Evolutionary conservation across 805 yeast genomes (phyloP).

Genomic region (Ogataea glucozyma): DNA sequence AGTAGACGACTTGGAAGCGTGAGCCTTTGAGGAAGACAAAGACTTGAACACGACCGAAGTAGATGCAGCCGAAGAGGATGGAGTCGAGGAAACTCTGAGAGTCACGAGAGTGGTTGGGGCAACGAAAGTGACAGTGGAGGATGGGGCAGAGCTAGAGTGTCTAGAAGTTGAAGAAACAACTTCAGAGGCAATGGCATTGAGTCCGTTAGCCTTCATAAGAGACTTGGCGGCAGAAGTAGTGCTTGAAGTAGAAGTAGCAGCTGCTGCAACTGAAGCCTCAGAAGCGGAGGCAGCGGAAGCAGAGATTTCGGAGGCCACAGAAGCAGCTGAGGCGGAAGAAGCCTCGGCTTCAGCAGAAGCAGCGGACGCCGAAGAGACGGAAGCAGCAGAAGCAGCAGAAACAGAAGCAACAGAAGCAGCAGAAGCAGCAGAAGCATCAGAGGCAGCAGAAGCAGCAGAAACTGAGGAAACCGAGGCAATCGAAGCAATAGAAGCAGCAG

Average conservation of each 20-base stretch:
- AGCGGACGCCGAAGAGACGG: constrained; percentile 19
- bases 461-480: constrained; percentile 18
- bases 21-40: constrained; percentile 3
- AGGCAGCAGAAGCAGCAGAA: constrained; percentile 3
- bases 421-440: constrained; percentile 29
- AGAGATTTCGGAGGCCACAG: constrained; percentile 23
- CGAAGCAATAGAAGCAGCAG: constrained; percentile 28
- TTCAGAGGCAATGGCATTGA: constrained; percentile 27
- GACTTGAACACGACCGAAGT: constrained; percentile 4
- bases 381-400: constrained; percentile 16
- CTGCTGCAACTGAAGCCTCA: constrained; percentile 16
- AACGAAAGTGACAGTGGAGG: constrained; percentile 42
- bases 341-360: constrained; percentile 19
- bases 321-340: neutral
- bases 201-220: constrained; percentile 17
- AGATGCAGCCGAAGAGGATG: constrained; percentile 1
- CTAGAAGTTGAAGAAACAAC: too few species aligned
- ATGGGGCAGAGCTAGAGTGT: constrained; percentile 28
- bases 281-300: constrained; percentile 11
- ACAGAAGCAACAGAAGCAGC: constrained; percentile 17
- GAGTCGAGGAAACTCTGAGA: constrained; percentile 4
- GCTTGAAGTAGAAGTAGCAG: neutral
- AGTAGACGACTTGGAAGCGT: neutral
- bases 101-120: constrained; percentile 13
- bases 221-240: constrained; percentile 1